phyloP scores from a whole-genome alignment of 768 basidiomycete species.

The Coprinellus micaceus region DNA sequence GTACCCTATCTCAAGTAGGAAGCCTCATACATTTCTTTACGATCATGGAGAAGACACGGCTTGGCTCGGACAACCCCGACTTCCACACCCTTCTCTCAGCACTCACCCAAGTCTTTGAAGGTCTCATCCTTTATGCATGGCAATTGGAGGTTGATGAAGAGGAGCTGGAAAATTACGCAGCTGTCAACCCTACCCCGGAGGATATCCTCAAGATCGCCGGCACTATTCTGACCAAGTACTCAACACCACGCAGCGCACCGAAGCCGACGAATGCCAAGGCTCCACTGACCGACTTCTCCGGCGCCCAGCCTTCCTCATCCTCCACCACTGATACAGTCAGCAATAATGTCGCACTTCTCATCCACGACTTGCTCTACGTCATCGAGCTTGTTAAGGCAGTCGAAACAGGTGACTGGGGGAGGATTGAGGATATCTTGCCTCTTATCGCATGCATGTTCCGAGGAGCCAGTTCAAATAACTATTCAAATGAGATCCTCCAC shows the following conservation, averaged over 20 bases:
- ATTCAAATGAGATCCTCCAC: slow-evolving; percentile 14
- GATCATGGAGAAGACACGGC: slow-evolving; percentile 21
- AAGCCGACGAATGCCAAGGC: no score
- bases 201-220: not conserved
- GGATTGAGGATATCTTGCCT: not conserved
- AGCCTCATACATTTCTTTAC: slow-evolving; percentile 22
- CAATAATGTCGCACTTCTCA: not conserved
- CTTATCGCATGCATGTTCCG: not conserved
- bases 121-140: slow-evolving; percentile 25
- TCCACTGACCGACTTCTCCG: not conserved
- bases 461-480: not conserved
- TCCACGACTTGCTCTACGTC: not conserved
- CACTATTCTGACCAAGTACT: not conserved
- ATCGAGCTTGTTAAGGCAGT: not conserved
- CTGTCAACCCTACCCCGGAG: not conserved
- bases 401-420: not conserved
- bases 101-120: slow-evolving; percentile 22
- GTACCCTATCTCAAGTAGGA: slow-evolving; percentile 8
- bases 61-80: slow-evolving; percentile 25
- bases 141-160: not conserved
- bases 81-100: slow-evolving; percentile 24
- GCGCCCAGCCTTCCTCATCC: not conserved
- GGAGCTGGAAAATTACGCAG: not conserved
- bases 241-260: not conserved
- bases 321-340: not conserved